A percentile compares a stretch with the other conserved stretches of the same genome.
These are phyloP conservation scores for Acanthamoeba triangularis DNA, from an alignment of 208 protist genomes.

Conservation along the genomic window DNA sequence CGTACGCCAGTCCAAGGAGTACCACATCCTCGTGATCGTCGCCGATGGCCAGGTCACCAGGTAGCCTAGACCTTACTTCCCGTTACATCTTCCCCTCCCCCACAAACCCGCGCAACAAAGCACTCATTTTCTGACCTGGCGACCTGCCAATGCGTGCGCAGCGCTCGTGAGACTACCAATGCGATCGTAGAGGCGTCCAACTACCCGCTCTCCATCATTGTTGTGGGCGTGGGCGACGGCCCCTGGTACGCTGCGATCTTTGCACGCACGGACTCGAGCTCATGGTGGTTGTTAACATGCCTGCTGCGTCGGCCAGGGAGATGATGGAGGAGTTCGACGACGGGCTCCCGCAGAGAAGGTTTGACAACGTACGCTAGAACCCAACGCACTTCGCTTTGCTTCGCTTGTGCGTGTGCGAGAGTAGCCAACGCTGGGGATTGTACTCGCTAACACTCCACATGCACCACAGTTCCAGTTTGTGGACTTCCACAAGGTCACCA, in stretches of 20 bases:
- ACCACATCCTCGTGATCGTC: constrained; percentile 84
- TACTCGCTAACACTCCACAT: no score
- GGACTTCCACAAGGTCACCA: constrained; percentile 28
- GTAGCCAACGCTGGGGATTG: neutral
- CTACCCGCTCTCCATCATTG: constrained; percentile 93
- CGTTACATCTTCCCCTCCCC: neutral
- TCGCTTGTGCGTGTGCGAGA: neutral
- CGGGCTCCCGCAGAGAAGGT: constrained; percentile 22
- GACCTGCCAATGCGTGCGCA: no score
- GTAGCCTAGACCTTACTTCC: neutral
- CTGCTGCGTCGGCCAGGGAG: neutral
- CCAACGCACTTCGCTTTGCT: neutral
- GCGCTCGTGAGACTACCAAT: constrained; percentile 88
- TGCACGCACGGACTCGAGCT: neutral
- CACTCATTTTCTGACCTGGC: no score
- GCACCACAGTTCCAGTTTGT: constrained; percentile 71
- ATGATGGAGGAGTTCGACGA: constrained; percentile 71
- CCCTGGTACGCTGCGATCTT: constrained; percentile 5
- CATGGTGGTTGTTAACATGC: no score
- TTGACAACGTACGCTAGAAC: constrained; percentile 64
- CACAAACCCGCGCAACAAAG: no score
- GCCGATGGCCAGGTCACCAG: constrained; percentile 80
- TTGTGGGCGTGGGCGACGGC: constrained; percentile 93
- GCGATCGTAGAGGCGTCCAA: constrained; percentile 92
- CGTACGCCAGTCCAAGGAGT: constrained; percentile 18